Percentiles rank a stretch among this genome's conserved stretches.
Conservation (phyloP, 495 filamentous ascomycete genomes). For the Letharia lupina region DNA sequence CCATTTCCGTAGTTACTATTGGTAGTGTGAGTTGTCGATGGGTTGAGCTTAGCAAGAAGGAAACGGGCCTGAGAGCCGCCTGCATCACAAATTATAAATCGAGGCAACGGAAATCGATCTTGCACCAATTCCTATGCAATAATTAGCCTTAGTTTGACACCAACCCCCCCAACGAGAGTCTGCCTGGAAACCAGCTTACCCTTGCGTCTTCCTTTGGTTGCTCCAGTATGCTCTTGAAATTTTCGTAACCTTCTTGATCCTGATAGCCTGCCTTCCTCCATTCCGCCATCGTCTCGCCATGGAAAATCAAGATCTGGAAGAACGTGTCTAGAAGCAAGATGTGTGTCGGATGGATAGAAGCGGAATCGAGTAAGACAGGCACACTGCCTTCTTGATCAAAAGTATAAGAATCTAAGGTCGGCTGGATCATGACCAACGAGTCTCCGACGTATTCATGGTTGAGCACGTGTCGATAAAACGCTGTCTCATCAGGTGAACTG, state of each 20-base stretch:
- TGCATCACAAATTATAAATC: constrained; percentile 98
- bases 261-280: constrained; percentile 99
- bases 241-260: constrained; percentile 97
- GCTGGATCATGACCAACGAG: constrained; percentile 98
- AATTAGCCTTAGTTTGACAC: constrained; percentile 18
- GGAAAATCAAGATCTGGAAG: constrained; percentile 99
- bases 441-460: constrained; percentile 97
- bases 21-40: constrained; percentile 94
- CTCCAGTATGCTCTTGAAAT: constrained; percentile 81
- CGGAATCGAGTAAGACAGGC: constrained; percentile 90
- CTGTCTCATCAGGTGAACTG: constrained; percentile 97
- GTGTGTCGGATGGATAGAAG: constrained; percentile 88
- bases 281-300: constrained; percentile 94
- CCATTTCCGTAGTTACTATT: constrained; percentile 77
- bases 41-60: constrained; percentile 94
- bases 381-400: constrained; percentile 87
- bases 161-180: neutral
- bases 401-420: constrained; percentile 94
- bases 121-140: constrained; percentile 78
- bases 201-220: constrained; percentile 96
- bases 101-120: constrained; percentile 93
- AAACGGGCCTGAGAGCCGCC: constrained; percentile 98
- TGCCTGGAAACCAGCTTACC: constrained; percentile 42
- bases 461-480: constrained; percentile 94
- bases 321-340: constrained; percentile 96